Evolutionary conservation across 2,329 filamentous ascomycete genomes (phyloP), one percentile per base, ranked within the genome.

Genomic region (Aspergillus alliaceus): DNA sequence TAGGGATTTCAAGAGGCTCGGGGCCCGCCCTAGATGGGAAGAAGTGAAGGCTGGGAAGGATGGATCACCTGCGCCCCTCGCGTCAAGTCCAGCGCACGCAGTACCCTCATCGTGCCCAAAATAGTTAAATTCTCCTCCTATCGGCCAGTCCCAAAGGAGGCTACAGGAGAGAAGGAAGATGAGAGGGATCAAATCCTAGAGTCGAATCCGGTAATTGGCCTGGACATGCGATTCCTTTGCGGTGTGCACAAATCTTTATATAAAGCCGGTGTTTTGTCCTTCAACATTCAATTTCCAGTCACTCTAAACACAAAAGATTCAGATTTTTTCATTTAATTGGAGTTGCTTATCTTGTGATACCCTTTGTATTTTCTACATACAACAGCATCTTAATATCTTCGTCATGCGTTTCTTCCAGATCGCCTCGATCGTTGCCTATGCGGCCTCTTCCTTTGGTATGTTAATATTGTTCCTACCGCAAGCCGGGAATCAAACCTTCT

Each of bases 381-480:
- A 6, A 9, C 27, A 32, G 44, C 29, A n/a, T 32, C 27, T 5
- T 31, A 31, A 29, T 47, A 29, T 40, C 35, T 48, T 58, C 66
- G 66, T 37, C 51, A 75, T 75, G 72, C 68, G 66, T 50, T 53
- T 63, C 49, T 46, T 58, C 46, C 58, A 62, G 31, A 25, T 70
- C 18, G 59, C 65, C 25, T 57, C 65, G 31, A 40, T 72, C 40
- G 46, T 70, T 34, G 64, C 66, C 35, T 66, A 73, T 44, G 68
- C 70, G 48, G 63, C 64, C 42, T 65, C 69, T 48, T 63, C 64
- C 40, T 56, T 71, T 56, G 70, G 72, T 74, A 63, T 31, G 64
- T 20, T 32, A 18, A 31, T 14, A 51, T 22, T 42, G 15, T 37
- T 15, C 22, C 6, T 18, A n/a, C n/a, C n/a, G 20, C 9, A 34